These are phyloP conservation scores for Monilinia vaccinii-corymbosi DNA, from an alignment of 2,329 filamentous ascomycete species.

Conservation along the genomic window DNA sequence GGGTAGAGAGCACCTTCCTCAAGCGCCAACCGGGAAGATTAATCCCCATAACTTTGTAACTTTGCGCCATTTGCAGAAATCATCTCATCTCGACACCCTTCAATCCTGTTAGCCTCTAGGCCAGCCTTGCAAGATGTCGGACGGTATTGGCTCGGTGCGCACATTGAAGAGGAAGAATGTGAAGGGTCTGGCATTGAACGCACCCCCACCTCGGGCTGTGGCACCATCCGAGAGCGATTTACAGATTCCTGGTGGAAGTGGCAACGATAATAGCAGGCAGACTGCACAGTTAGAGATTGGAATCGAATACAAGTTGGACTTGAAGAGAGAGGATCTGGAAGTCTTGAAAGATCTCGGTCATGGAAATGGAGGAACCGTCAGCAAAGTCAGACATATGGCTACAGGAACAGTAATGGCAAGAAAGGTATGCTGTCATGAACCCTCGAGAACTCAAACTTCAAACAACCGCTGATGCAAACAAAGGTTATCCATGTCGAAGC, in stretches of 20 bases:
- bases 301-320: constrained; percentile 89
- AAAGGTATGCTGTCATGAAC: constrained; percentile 55
- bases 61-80: constrained; percentile 6
- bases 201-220: constrained; percentile 62
- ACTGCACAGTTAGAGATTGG: constrained; percentile 81
- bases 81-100: not conserved
- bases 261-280: constrained; percentile 45
- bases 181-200: constrained; percentile 84
- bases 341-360: constrained; percentile 90
- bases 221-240: constrained; percentile 65
- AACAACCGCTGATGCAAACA: constrained; percentile 1
- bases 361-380: constrained; percentile 95
- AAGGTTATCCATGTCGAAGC: constrained; percentile 97
- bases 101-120: not conserved
- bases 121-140: constrained; percentile 39
- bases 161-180: constrained; percentile 99
- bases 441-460: not conserved
- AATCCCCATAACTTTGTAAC: constrained; percentile 4
- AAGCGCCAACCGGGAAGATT: constrained; percentile 4
- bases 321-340: constrained; percentile 85
- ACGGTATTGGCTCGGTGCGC: constrained; percentile 51
- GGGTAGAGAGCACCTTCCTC: not conserved
- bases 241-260: constrained; percentile 51
- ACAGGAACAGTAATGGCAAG: constrained; percentile 96
- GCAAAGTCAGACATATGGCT: constrained; percentile 90